Evolutionary conservation across 2,329 filamentous ascomycete genomes (phyloP), one percentile per base, ranked within the genome.

Genomic region (Xylariaceae sp.): DNA sequence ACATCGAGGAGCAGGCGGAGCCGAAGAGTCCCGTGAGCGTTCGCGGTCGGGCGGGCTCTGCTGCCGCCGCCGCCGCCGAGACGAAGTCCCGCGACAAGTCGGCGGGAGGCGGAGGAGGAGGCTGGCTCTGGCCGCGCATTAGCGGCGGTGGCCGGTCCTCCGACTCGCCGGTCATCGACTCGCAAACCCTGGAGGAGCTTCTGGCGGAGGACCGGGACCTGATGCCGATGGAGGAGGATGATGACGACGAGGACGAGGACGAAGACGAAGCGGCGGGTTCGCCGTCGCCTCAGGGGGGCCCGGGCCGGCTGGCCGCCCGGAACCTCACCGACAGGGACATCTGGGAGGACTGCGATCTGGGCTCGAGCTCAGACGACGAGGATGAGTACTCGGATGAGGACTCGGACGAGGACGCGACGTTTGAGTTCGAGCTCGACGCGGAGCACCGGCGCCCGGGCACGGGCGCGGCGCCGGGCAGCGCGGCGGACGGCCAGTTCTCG

Each of bases 21-120:
- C 38, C 42, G 2, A 39, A 18, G 8, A 50, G 43, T 7, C 35
- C 32, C 4, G 46, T 37, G 31, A 50, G 46, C 15, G 43, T 44
- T 8, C 38, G 46, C 2, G 31, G 42, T 16, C 39, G 50, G 36
- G 41, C 39, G 5, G 47, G 36, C 18, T 44, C 46, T 34, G 29
- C 41, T 14, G 37, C 36, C 36, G 43, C 46, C 14, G 45, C 50
- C 3, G 15, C 31, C 8, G 38, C 34, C n/a, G n/a, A n/a, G n/a
- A n/a, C n/a, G n/a, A n/a, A n/a, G n/a, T n/a, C n/a, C n/a, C n/a
- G 29, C 15, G 10, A 17, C n/a, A 5, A 22, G 22, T 26, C 5
- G 33, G 18, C n/a, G 28, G 19, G 21, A 36, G 14, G 18, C 31
- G 5, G 18, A 36, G 8, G 37, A 41, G 7, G 36, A 41, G 11